These are phyloP conservation scores for Massariosphaeria phaeospora DNA, from an alignment of 495 filamentous ascomycete species.

Conservation along the genomic window DNA sequence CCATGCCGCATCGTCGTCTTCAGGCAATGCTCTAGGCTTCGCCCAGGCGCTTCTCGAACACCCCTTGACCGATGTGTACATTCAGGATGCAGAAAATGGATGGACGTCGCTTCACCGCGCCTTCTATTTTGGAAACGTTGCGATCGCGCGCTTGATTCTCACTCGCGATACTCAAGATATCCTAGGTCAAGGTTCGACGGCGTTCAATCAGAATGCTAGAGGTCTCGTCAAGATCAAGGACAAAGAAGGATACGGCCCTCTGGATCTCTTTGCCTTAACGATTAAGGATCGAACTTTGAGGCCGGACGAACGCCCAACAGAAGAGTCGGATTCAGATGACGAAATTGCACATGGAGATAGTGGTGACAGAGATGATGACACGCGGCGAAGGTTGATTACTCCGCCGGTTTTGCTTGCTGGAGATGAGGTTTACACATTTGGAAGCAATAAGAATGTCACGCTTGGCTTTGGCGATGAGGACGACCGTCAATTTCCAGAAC, in stretches of 20 bases:
- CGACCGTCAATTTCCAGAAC: conserved; percentile 88
- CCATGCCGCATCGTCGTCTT: conserved; percentile 70
- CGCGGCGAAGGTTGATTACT: conserved; percentile 1
- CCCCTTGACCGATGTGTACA: conserved; percentile 77
- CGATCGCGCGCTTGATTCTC: conserved; percentile 75
- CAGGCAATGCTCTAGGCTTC: conserved; percentile 62
- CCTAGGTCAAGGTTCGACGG: conserved; percentile 47
- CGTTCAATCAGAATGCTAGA: conserved; percentile 45
- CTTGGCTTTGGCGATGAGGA: conserved; percentile 90
- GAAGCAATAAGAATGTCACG: conserved; percentile 90
- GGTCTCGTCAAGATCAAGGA: conserved; percentile 92
- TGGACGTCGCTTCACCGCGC: conserved; percentile 95
- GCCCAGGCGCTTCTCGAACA: conserved; percentile 72
- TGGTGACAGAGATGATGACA: conserved; percentile 32
- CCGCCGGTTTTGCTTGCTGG: conserved; percentile 49
- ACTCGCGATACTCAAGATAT: conserved; percentile 66
- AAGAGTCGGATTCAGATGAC: conserved; percentile 42
- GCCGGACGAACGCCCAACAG: conserved; percentile 31
- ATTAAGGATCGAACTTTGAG: conserved; percentile 53
- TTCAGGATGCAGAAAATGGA: conserved; percentile 83
- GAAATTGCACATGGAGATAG: conserved; percentile 29
- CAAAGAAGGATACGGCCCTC: conserved; percentile 86
- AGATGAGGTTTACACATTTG: conserved; percentile 87
- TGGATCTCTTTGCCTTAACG: conserved; percentile 82
- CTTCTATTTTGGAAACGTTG: conserved; percentile 86